Base-by-base conservation (phyloP, 1,139 yeast species). In the Yamadazyma jaroonii region DNA sequence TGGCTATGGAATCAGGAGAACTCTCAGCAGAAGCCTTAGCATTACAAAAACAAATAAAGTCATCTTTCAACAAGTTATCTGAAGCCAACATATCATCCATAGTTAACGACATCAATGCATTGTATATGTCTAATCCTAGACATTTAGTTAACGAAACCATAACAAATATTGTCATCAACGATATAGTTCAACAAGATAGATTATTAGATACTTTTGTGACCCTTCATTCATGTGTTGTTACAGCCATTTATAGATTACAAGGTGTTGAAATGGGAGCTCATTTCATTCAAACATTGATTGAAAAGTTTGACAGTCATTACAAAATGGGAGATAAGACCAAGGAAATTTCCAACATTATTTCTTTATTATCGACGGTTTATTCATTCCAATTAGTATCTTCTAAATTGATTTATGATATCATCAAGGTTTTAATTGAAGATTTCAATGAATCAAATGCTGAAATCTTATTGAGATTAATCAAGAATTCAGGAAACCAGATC, bases 231-330 rank as follows among this genome's bases (percentile, higher is more conserved):
- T 82, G 89, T 6, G 69, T 89, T 10, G 77, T 83, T 3, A 81
- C 82, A 12, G 84, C 96, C 1, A 58, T 92, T 22, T 89, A 85
- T 61, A 74, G 85, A 44, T 54, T 81, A 8, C 84, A 86, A 53
- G 98, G 98, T 13, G 79, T 83, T 25, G 96, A 88, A 46, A 85
- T 89, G 59, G 97, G 96, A 39, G 98, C 97, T 0, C 78, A 70
- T 49, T 84, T 89, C 46, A 70, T 90, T 26, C 98, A 94, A 56
- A 72, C 78, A 0, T 58, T 87, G 38, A 84, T 90, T 22, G 96
- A 87, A 48, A 72, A 67, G 40, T 80, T 79, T 57, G 79, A 77
- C 42, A 51, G 46, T 20, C 57, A 57, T 41, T 55, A 65, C 31
- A 52, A 53, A 6, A 61, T 59, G 6, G 41, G 50, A 0, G 46